These are phyloP conservation scores for Tricholoma sp. DNA, from an alignment of 768 basidiomycete genomes.

Conservation along the genomic window DNA sequence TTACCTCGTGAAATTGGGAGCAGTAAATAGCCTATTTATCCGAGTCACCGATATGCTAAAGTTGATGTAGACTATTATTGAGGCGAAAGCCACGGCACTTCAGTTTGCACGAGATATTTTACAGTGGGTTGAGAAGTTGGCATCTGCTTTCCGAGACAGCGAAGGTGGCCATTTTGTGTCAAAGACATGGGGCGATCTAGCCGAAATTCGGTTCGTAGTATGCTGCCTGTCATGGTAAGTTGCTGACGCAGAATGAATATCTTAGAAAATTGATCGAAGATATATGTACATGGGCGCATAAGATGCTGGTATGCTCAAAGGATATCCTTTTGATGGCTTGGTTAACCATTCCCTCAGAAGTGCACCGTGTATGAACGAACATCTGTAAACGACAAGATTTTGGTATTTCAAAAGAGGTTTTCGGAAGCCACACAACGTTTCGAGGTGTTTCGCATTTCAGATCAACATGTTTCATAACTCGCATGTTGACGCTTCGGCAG, in stretches of 20 bases:
- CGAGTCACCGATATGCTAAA: not conserved
- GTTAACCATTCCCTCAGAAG: not conserved
- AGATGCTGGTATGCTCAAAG: too few species aligned
- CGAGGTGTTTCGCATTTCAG: not conserved
- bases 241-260: too few species aligned
- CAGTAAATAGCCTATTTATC: too few species aligned
- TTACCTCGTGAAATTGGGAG: too few species aligned
- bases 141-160: not conserved
- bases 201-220: too few species aligned
- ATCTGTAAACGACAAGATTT: not conserved
- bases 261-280: too few species aligned
- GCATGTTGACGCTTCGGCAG: too few species aligned
- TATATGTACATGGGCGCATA: too few species aligned
- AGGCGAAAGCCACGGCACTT: too few species aligned
- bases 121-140: too few species aligned
- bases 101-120: too few species aligned
- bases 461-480: not conserved
- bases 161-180: not conserved
- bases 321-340: not conserved
- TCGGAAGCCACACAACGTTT: not conserved
- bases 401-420: not conserved
- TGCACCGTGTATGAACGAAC: not conserved
- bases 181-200: not conserved
- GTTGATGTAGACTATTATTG: too few species aligned
- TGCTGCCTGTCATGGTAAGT: not conserved